These are phyloP conservation scores for Metschnikowia kunwiensis DNA, from an alignment of 805 yeast genomes.

Conservation along the genomic window DNA sequence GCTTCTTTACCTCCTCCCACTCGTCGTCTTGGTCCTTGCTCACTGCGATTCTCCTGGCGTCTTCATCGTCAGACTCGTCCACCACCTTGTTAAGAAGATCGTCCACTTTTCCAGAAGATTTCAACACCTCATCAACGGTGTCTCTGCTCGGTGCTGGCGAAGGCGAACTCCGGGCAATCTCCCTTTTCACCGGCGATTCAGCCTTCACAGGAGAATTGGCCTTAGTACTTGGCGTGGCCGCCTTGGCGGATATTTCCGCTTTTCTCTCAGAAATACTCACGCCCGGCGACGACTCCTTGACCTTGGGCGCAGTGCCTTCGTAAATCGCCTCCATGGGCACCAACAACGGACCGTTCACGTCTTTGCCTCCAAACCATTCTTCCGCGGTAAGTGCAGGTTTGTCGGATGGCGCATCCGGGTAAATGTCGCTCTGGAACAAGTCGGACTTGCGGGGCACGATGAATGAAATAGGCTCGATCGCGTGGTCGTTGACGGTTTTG, in stretches of 20 bases:
- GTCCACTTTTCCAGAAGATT: constrained; percentile 35
- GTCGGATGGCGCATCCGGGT: constrained; percentile 83
- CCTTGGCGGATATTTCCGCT: constrained; percentile 9
- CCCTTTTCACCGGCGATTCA: neutral
- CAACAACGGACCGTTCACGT: constrained; percentile 78
- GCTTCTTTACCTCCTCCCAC: constrained; percentile 40
- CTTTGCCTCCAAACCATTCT: constrained; percentile 79
- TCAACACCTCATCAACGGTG: constrained; percentile 33
- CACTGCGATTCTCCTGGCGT: constrained; percentile 19
- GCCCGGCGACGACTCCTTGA: constrained; percentile 40
- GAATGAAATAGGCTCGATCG: constrained; percentile 88
- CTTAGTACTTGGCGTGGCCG: constrained; percentile 2
- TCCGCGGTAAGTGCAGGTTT: constrained; percentile 74
- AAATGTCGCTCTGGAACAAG: constrained; percentile 87
- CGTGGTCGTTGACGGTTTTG: constrained; percentile 82
- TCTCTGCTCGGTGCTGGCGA: constrained; percentile 11
- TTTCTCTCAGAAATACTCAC: constrained; percentile 25
- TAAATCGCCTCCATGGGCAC: constrained; percentile 71
- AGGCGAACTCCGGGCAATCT: neutral
- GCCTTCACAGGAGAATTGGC: constrained; percentile 1
- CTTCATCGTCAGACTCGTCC: constrained; percentile 40
- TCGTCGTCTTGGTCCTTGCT: constrained; percentile 33
- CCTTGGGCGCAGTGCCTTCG: constrained; percentile 65
- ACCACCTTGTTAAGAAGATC: constrained; percentile 36
- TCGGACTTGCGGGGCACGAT: constrained; percentile 93